phyloP scores from a whole-genome alignment of 2,329 filamentous ascomycete species.

The Pseudomassariella vexata region DNA sequence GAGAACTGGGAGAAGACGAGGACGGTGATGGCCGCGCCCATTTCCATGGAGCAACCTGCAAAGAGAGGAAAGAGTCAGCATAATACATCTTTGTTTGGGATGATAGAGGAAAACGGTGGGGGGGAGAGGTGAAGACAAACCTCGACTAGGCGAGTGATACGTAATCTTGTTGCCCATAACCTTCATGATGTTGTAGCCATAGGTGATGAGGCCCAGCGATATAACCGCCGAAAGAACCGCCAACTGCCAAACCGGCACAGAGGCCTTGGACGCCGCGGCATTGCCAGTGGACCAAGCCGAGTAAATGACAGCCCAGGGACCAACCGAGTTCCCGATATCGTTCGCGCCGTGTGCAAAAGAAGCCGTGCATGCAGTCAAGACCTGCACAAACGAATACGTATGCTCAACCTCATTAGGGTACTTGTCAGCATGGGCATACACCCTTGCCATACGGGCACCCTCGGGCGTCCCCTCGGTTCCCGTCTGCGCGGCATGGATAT shows the following conservation, averaged over 20 bases:
- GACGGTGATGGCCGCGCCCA: slow-evolving; percentile 72
- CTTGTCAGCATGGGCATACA: slow-evolving; percentile 59
- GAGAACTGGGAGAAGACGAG: slow-evolving; percentile 70
- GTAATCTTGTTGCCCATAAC: slow-evolving; percentile 62
- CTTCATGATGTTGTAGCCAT: slow-evolving; percentile 83
- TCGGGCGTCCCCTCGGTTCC: slow-evolving; percentile 69
- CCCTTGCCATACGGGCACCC: slow-evolving; percentile 62
- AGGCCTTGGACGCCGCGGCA: slow-evolving; percentile 54
- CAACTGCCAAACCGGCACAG: slow-evolving; percentile 71
- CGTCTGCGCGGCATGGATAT: slow-evolving; percentile 71
- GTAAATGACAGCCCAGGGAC: slow-evolving; percentile 67
- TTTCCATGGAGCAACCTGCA: slow-evolving; percentile 77
- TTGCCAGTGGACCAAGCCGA: slow-evolving; percentile 59
- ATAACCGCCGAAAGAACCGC: slow-evolving; percentile 61
- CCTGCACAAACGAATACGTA: slow-evolving; percentile 60
- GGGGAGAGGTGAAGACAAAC: too few relatives aligned
- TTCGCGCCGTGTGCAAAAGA: slow-evolving; percentile 75
- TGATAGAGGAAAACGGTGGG: too few relatives aligned
- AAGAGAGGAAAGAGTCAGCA: too few relatives aligned
- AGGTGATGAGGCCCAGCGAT: slow-evolving; percentile 64
- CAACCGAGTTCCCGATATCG: slow-evolving; percentile 67
- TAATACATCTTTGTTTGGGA: too few relatives aligned
- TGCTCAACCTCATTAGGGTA: slow-evolving; percentile 68
- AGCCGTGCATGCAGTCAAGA: slow-evolving; percentile 64
- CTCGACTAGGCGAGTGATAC: slow-evolving; percentile 26